A percentile compares a stretch with the other conserved stretches of the same genome.
phyloP scores from a whole-genome alignment of 176 grass and related monocot genomes.

The Leersia perrieri region DNA sequence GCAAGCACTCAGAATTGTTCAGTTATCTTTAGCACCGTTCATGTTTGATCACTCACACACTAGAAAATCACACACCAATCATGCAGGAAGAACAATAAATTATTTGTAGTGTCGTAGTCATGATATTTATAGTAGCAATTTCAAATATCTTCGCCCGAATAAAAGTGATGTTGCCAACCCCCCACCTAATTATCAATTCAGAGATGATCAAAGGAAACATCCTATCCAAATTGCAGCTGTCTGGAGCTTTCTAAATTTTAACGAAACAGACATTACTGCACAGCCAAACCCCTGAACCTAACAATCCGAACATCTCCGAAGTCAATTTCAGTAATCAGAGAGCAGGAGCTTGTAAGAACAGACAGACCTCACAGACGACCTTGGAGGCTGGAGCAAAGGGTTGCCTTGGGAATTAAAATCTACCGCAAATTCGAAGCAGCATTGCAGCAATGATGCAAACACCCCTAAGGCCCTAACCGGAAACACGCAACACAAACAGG shows the following conservation, averaged over 20 bases:
- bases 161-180: slow-evolving; percentile 4
- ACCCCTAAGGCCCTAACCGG: not conserved
- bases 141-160: not conserved
- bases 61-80: not conserved
- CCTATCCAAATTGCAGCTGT: not conserved
- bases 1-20: slow-evolving; percentile 9
- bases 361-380: too few species aligned
- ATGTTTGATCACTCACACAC: not conserved
- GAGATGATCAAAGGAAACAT: not conserved
- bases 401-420: not conserved
- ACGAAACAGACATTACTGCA: not conserved
- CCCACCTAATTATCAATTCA: not conserved
- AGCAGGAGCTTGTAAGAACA: not conserved
- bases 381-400: not conserved
- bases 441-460: not conserved
- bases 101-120: not conserved
- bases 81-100: not conserved
- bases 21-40: not conserved
- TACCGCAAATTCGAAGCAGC: not conserved
- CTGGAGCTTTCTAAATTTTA: not conserved
- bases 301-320: not conserved
- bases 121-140: not conserved
- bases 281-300: not conserved
- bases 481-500: not conserved
- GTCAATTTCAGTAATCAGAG: not conserved